Evolutionary conservation across 352 stramenopile species (phyloP).

Genomic region (Phytophthora pisi): DNA sequence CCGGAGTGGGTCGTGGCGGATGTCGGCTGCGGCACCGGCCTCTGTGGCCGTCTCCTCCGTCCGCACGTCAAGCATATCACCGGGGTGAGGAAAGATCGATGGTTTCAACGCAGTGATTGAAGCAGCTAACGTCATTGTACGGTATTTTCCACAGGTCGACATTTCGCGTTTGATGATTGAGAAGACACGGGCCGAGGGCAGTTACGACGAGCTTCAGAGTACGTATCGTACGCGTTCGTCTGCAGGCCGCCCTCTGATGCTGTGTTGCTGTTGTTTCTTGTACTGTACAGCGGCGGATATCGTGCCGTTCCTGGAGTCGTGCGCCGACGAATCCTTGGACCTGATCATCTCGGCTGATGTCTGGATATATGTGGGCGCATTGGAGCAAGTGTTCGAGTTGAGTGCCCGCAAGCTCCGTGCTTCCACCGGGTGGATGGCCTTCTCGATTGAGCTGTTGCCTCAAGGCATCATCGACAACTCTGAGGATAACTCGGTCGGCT

Average conservation of each 20-base stretch:
- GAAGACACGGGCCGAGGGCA: constrained; percentile 63
- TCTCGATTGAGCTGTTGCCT: constrained; percentile 71
- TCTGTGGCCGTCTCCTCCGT: constrained; percentile 72
- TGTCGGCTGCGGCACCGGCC: constrained; percentile 76
- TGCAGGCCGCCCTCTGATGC: constrained; percentile 4
- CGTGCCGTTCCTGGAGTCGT: constrained; percentile 52
- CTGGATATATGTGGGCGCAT: constrained; percentile 87
- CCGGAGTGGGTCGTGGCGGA: constrained; percentile 54
- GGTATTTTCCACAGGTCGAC: constrained; percentile 55
- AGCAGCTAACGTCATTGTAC: constrained; percentile 2
- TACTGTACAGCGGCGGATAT: constrained; percentile 55
- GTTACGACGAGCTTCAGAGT: constrained; percentile 82
- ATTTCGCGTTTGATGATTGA: constrained; percentile 84
- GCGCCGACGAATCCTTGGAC: constrained; percentile 50
- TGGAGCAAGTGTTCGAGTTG: constrained; percentile 66
- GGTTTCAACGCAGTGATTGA: neutral
- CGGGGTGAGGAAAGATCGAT: constrained; percentile 45
- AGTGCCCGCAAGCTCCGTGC: constrained; percentile 50
- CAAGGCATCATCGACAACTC: neutral
- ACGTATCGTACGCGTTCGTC: constrained; percentile 18
- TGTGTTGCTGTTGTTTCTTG: neutral
- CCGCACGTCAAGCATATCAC: constrained; percentile 60
- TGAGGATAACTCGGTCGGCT: constrained; percentile 23
- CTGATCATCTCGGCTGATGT: constrained; percentile 81
- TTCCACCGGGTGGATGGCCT: constrained; percentile 54